Base-by-base conservation (phyloP, 2,329 filamentous ascomycete genomes). In the Plenodomus biglobosus region DNA sequence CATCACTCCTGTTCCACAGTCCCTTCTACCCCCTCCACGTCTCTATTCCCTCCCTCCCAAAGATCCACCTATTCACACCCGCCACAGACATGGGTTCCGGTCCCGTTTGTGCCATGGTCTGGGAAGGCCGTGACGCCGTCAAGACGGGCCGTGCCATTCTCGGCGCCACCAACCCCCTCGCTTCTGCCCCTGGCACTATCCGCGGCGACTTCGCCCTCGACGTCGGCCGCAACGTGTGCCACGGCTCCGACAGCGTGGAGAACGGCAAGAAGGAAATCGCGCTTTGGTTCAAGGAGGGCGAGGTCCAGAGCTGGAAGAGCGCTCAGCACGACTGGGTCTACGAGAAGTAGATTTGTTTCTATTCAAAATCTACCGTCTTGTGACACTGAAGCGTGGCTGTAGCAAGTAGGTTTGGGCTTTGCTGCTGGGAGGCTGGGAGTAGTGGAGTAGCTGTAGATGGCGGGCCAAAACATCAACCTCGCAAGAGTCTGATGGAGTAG, bases 221-320 rank as follows among this genome's bases (percentile, higher is more conserved):
- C 70, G 87, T 91, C 74, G 94, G 94, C 80, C 90, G 92, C 78
- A 99, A 99, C 84, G 91, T 97, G 81, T 97, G 92, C 89, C 94
- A 99, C 86, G 94, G 94, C 76, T 96, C 91, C 78, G 94, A 99
- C 85, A 86, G 83, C 75, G 92, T 99, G 78, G 94, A 99, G 86
- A 96, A 85, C 82, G 94, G 94, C 79, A 85, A 97, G 88, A 96
- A 97, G 89, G 94, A 99, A 84, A 99, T 99, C 75, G 87, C 87
- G 71, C 86, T 97, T 75, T 99, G 94, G 94, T 99, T 99, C 88
- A 86, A 88, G 79, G 81, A 88, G 65, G 85, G 85, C 66, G 94
- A 97, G 78, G 75, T 96, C 72, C 78, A 90, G 78, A 82, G 74
- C 79, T 97, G 88, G 85, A 92, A 94, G 84, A 80, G 81, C 65